Base-by-base conservation (phyloP, 352 stramenopile genomes). In the Pythium coloratum region DNA sequence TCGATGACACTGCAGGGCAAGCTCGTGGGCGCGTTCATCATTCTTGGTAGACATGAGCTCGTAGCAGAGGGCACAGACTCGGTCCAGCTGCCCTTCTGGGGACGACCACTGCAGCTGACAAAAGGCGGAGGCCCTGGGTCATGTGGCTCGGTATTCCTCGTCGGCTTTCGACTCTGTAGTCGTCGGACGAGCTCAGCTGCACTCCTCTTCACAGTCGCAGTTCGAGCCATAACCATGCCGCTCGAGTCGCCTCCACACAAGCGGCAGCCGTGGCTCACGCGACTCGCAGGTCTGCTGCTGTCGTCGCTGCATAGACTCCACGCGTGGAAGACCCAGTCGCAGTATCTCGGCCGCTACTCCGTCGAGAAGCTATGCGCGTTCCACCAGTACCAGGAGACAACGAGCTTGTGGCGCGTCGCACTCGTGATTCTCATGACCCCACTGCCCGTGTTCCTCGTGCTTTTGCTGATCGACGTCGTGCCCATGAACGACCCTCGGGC, bases 1-100 rank as follows among this genome's bases (percentile, higher is more conserved):
- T 73, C 60, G 62, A 34, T 69, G 14, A 66, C 70, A 6, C 42
- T 70, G 1, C 77, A 85, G 64, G 74, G 55, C 46, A 85, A 81
- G 64, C 67, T 81, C 10, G 54, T 85, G 1, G 67, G 66, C 33
- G 33, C 59, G 58, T 71, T 71, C 24, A 67, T 71, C 28, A 44
- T 18, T 44, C 38, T 44, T 44, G 38, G 38, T 14, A 3, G 12
- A 44, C 38, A 12, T 42, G 7, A 42, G 36, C 10, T 24, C 20
- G 20, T 24, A 24, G 20, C 28, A 0, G 28, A 30, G 28, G 28
- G 2, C 28, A 24, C 28, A 30, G 28, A 4, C 28, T 30, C 10
- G 38, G 9, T 40, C 38, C 38, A 44, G 38, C 38, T 44, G 38
- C 38, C 9, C 7, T 4, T 44, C 38, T 44, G 8, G 38, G 38